These are phyloP conservation scores for Sarocladium brachiariae DNA, from an alignment of 2,329 filamentous ascomycete species.

Conservation along the genomic window DNA sequence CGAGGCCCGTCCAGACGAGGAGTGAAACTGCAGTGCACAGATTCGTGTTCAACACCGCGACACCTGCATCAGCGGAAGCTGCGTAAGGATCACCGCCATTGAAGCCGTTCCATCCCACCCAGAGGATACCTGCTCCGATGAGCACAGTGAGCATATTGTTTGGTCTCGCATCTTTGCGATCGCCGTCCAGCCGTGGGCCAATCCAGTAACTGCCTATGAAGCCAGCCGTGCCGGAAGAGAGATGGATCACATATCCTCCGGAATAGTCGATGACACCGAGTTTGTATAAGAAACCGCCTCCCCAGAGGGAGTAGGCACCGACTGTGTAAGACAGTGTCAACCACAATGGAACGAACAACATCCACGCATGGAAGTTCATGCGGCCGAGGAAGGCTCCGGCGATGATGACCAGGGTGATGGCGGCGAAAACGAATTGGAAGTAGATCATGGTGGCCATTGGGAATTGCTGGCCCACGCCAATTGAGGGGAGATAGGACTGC, in stretches of 20 bases:
- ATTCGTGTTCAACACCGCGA: constrained; percentile 13
- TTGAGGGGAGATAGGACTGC: constrained; percentile 12
- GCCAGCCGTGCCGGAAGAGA: constrained; percentile 12
- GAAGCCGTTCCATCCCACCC: constrained; percentile 14
- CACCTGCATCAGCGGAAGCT: constrained; percentile 13
- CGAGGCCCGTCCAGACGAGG: constrained; percentile 11
- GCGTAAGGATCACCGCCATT: constrained; percentile 13
- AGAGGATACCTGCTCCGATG: constrained; percentile 12
- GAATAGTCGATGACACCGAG: constrained; percentile 14
- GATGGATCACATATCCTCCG: constrained; percentile 13
- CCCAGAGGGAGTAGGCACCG: constrained; percentile 13
- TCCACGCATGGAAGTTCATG: constrained; percentile 14
- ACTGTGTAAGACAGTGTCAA: constrained; percentile 12
- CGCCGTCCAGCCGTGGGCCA: constrained; percentile 10
- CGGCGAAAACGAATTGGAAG: constrained; percentile 14
- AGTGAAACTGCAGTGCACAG: constrained; percentile 13
- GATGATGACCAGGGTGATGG: constrained; percentile 13
- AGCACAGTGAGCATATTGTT: constrained; percentile 11
- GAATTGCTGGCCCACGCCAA: constrained; percentile 13
- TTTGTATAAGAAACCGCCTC: constrained; percentile 12
- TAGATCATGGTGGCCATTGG: constrained; percentile 13
- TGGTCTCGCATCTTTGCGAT: constrained; percentile 10
- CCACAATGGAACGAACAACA: constrained; percentile 13
- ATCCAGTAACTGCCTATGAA: constrained; percentile 14
- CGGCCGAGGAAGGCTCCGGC: constrained; percentile 13